Percentiles rank a stretch among this genome's conserved stretches.
Conservation (phyloP, 176 grass and related monocot genomes). For the Luzula sylvatica region DNA sequence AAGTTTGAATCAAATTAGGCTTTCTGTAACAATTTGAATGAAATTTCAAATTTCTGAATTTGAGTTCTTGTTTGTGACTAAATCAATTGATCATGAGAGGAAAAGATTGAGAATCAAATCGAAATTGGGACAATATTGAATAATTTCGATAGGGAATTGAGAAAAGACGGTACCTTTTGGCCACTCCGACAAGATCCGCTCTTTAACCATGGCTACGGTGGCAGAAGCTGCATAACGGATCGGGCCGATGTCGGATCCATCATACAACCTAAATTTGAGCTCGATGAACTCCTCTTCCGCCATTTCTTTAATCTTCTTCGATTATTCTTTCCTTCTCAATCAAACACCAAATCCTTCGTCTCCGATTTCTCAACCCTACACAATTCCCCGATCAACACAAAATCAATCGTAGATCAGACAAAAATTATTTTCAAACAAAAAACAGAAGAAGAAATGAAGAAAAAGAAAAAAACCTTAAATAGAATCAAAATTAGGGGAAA, state of each 20-base stretch:
- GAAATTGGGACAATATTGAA: too few relatives aligned
- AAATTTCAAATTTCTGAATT: slow-evolving; percentile 11
- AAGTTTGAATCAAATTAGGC: too few relatives aligned
- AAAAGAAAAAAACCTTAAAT: slow-evolving; percentile 1
- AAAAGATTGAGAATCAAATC: not conserved
- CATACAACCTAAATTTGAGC: slow-evolving; percentile 72
- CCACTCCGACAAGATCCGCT: slow-evolving; percentile 73
- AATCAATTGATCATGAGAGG: not conserved
- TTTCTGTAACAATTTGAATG: too few relatives aligned
- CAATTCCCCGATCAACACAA: not conserved
- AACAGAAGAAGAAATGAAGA: not conserved
- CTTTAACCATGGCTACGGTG: slow-evolving; percentile 68
- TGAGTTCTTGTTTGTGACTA: not conserved
- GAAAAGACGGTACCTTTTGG: slow-evolving; percentile 46
- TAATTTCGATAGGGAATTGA: not conserved
- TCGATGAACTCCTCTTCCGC: slow-evolving; percentile 57
- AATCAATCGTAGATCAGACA: not conserved
- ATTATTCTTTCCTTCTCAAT: slow-evolving; percentile 25
- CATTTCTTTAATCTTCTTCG: slow-evolving; percentile 3
- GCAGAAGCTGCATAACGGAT: slow-evolving; percentile 50
- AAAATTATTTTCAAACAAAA: too few relatives aligned
- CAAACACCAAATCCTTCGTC: not conserved
- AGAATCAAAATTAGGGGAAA: not conserved
- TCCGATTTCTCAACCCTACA: slow-evolving; percentile 1
- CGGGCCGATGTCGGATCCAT: slow-evolving; percentile 72